Percentiles rank a stretch among this genome's conserved stretches.
phyloP scores from a whole-genome alignment of 805 yeast genomes.

The Candida nanaspora region DNA sequence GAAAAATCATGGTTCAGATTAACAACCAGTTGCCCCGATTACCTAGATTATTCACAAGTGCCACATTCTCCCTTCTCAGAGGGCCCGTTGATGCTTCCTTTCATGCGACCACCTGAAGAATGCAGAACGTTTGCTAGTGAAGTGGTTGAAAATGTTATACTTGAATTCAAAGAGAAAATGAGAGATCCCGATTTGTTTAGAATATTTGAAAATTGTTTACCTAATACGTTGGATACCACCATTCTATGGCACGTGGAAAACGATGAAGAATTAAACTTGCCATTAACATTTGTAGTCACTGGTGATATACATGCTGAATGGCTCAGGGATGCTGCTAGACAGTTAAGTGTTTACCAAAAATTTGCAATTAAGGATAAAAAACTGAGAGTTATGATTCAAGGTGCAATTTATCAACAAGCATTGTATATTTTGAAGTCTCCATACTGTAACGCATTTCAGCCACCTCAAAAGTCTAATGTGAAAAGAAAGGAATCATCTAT shows the following conservation, averaged over 20 bases:
- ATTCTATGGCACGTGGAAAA: conserved; percentile 55
- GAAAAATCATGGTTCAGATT: too few relatives aligned
- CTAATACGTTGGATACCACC: conserved; percentile 86
- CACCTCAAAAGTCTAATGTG: conserved; percentile 53
- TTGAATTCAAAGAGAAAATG: conserved; percentile 41
- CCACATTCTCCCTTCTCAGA: conserved; percentile 50
- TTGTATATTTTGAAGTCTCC: conserved; percentile 55
- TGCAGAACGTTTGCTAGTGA: conserved; percentile 69
- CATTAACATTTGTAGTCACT: conserved; percentile 75
- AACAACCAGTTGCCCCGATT: conserved; percentile 45
- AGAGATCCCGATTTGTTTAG: conserved; percentile 62
- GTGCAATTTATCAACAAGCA: conserved; percentile 80
- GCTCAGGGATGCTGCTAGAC: conserved; percentile 84
- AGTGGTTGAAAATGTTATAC: conserved; percentile 55
- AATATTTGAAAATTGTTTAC: conserved; percentile 73
- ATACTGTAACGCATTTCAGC: conserved; percentile 89
- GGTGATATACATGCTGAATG: conserved; percentile 95
- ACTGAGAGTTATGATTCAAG: conserved; percentile 49
- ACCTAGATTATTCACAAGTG: conserved; percentile 48
- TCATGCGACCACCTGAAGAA: conserved; percentile 62
- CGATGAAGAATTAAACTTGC: conserved; percentile 15
- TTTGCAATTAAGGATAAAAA: conserved; percentile 43
- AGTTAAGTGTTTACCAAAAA: conserved; percentile 66
- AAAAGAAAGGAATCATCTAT: conserved; percentile 42
- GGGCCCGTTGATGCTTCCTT: conserved; percentile 56